Percentiles rank a stretch among this genome's conserved stretches.
Evolutionary conservation across 2,329 filamentous ascomycete genomes (phyloP).

Genomic region (Claviceps sp.): DNA sequence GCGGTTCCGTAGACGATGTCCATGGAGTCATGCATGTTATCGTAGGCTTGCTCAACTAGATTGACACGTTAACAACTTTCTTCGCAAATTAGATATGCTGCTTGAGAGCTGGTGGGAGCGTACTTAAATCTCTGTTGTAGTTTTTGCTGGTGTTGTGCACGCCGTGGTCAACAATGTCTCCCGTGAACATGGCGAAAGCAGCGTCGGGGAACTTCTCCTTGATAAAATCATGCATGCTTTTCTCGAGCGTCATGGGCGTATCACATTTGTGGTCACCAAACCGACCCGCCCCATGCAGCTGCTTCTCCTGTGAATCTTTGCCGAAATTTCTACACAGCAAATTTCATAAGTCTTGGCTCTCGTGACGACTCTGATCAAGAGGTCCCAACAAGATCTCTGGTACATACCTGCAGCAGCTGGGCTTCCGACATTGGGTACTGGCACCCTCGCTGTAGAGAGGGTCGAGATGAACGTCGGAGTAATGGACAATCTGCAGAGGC

Average conservation of each 20-base stretch:
- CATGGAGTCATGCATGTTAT: slow-evolving; percentile 28
- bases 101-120: background rate
- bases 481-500: slow-evolving; percentile 41
- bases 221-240: slow-evolving; percentile 42
- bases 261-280: slow-evolving; percentile 41
- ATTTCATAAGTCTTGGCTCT: background rate
- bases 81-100: too few relatives aligned
- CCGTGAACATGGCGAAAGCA: slow-evolving; percentile 42
- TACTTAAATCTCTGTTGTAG: slow-evolving; percentile 18
- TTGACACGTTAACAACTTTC: background rate
- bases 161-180: slow-evolving; percentile 41
- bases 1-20: slow-evolving; percentile 37
- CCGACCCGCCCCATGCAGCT: slow-evolving; percentile 31
- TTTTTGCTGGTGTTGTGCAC: slow-evolving; percentile 28
- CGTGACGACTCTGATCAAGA: background rate
- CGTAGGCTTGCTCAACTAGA: slow-evolving; percentile 32
- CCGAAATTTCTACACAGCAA: slow-evolving; percentile 31
- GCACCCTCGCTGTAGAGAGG: slow-evolving; percentile 37
- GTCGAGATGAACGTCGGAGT: slow-evolving; percentile 46
- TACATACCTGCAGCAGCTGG: slow-evolving; percentile 40
- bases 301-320: slow-evolving; percentile 30
- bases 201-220: slow-evolving; percentile 28
- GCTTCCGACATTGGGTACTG: slow-evolving; percentile 40
- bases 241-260: slow-evolving; percentile 32
- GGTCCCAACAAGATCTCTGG: too few relatives aligned